Evolutionary conservation across 2,329 filamentous ascomycete species (phyloP), one percentile per base, ranked within the genome.

Genomic region (Trichoderma sp.): DNA sequence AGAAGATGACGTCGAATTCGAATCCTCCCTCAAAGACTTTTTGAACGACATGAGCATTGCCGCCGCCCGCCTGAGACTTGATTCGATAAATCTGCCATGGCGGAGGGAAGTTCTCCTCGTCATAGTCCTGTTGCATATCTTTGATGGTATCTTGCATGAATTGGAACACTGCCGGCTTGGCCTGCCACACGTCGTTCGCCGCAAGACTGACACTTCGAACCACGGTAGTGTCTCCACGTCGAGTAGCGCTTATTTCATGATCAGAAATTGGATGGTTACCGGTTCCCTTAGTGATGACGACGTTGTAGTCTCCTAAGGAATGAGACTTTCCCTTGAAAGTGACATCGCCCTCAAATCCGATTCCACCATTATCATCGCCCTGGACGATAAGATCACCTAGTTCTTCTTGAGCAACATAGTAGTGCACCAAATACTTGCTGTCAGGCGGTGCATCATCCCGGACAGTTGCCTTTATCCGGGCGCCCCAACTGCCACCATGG

Each of bases 1-100:
- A 93, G 82, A 94, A 97, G 59, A 98, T 84, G 65, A 98, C 85
- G 77, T 98, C 96, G 74, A 98, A 98, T 82, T 94, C 93, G 75
- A 98, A 99, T 1, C 90, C 79, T 1, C 96, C 95, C 74, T 94
- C 87, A 74, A 97, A 98, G 2, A 94, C 88, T 81, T 97, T 97
- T 80, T 99, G 93, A 18, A 98, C 85, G 51, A 97, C 82, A 72
- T 99, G 95, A 16, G 93, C 82, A 76, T 98, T 98, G 34, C 94
- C 95, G 14, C 80, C 75, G 5, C 86, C 88, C 3, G 91, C 89
- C 37, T 81, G 79, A 77, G 97, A 91, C 55, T 84, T 80, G 66
- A 98, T 84, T 7, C 92, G 92, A 79, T 96, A 97, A 0, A 94
- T 85, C 77, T 96, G 92, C 82, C 91, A 93, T 2, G 95, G 91